Percentiles rank a stretch among this genome's conserved stretches.
phyloP scores from a whole-genome alignment of 2,329 filamentous ascomycete species.

The Scedosporium dehoogii region DNA sequence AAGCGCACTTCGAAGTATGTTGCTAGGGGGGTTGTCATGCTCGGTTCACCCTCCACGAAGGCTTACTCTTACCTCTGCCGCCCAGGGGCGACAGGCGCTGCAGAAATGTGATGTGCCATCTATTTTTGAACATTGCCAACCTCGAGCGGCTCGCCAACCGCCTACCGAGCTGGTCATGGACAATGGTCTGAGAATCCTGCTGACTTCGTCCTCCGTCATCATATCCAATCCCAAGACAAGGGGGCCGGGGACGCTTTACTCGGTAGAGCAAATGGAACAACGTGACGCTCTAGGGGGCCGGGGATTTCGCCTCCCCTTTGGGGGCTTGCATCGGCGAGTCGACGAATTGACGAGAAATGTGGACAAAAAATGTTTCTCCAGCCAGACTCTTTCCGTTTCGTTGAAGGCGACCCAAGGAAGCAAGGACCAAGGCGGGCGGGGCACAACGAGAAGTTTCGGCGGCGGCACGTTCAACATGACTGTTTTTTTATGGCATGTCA shows the following conservation, averaged over 20 bases:
- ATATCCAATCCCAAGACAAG: no score
- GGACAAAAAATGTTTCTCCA: no score
- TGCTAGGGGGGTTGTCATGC: background rate
- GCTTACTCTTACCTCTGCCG: background rate
- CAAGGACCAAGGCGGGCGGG: no score
- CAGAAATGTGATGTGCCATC: background rate
- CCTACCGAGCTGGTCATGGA: background rate
- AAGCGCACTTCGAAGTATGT: background rate
- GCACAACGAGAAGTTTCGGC: no score
- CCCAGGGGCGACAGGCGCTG: no score
- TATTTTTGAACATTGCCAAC: background rate
- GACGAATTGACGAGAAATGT: background rate
- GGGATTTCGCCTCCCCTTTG: background rate
- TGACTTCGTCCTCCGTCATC: no score
- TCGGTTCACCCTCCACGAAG: background rate
- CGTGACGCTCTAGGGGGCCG: background rate
- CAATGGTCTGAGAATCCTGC: no score
- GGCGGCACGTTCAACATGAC: no score
- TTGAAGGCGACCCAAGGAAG: no score
- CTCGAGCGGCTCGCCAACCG: background rate
- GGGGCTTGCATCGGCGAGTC: background rate
- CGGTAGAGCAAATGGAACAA: background rate
- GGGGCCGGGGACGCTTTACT: background rate
- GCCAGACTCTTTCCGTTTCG: no score
- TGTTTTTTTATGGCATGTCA: no score